Base-by-base conservation (phyloP, 257 asterid genomes). In the Coffea eugenioides region DNA sequence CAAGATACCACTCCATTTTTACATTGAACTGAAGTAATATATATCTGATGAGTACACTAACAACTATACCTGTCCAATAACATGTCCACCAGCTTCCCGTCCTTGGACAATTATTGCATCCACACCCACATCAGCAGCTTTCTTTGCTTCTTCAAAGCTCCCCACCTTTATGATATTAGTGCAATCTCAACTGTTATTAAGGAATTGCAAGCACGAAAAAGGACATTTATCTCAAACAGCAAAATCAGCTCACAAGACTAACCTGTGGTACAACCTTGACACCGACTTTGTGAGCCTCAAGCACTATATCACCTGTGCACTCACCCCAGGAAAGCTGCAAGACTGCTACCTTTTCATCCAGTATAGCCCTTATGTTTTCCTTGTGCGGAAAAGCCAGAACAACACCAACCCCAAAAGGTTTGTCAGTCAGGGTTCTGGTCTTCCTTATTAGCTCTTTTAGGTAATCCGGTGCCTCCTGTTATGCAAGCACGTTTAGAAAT, bases 91-190 rank as follows among this genome's bases (percentile, higher is more conserved):
- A 59, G 98, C 98, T 87, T 94, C 98, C 21, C 74, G 76, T 69
- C 97, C 98, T 88, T 94, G 97, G 86, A 94, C 96, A 23, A 94
- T 92, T 79, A 94, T 86, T 64, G 93, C 98, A 80, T 94, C 98
- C 18, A 88, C 98, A 45, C 97, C 96, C 27, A 81, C 92, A 72
- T 89, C 84, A 61, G 82, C 91, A 52, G 91, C 96, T 84, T 80
- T 88, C 89, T 83, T 85, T 31, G 97, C 98, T 84, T 85, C 94
- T 84, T 90, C 96, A 6, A 87, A 86, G 87, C 95, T 92, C 73
- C 98, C 98, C 82, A 94, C 89, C 98, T 94, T 56, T 10, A 72
- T 61, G 34, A 52, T 5, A 74, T 54, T 31, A 13, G 46, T 20
- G 11, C 56, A 56, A 52, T n/a, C 27, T 1, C 68, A 69, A 75